A percentile compares a stretch with the other conserved stretches of the same genome.
These are phyloP conservation scores for Ramicandelaber brevisporus DNA, from an alignment of 192 early-diverging fungal species.

Conservation along the genomic window DNA sequence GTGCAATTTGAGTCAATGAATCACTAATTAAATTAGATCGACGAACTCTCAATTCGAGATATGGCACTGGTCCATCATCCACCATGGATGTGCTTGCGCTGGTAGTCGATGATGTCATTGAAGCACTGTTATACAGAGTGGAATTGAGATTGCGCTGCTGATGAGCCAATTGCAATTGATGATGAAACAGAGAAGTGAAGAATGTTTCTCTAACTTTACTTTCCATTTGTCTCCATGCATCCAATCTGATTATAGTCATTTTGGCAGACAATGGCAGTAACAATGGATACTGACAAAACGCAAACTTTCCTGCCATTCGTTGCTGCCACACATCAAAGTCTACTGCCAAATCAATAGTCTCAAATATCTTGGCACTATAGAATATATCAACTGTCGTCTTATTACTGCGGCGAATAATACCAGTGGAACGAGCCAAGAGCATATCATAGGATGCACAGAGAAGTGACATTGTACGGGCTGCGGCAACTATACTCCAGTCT, in stretches of 20 bases:
- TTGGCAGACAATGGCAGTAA: constrained; percentile 49
- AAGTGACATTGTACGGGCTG: no score
- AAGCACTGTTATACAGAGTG: not conserved
- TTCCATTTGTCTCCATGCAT: constrained; percentile 52
- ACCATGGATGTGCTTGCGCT: not conserved
- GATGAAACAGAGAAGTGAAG: constrained; percentile 27
- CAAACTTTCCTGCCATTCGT: constrained; percentile 19
- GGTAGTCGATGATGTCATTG: not conserved
- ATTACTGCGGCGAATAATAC: no score
- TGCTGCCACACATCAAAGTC: constrained; percentile 58
- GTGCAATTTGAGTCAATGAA: constrained; percentile 47
- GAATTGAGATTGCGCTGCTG: not conserved
- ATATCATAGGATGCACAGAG: no score
- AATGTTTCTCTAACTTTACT: constrained; percentile 39
- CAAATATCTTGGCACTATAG: constrained; percentile 51
- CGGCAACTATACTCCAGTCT: no score
- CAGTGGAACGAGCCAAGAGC: no score
- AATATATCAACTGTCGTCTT: constrained; percentile 42
- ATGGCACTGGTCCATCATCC: constrained; percentile 14
- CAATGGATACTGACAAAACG: constrained; percentile 68
- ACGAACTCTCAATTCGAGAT: constrained; percentile 29
- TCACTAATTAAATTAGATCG: constrained; percentile 44
- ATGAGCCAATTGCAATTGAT: no score
- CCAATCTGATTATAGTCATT: constrained; percentile 46
- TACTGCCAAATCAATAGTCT: constrained; percentile 36